Conservation (phyloP, 148 eudicot species). For the Talinum fruticosum region DNA sequence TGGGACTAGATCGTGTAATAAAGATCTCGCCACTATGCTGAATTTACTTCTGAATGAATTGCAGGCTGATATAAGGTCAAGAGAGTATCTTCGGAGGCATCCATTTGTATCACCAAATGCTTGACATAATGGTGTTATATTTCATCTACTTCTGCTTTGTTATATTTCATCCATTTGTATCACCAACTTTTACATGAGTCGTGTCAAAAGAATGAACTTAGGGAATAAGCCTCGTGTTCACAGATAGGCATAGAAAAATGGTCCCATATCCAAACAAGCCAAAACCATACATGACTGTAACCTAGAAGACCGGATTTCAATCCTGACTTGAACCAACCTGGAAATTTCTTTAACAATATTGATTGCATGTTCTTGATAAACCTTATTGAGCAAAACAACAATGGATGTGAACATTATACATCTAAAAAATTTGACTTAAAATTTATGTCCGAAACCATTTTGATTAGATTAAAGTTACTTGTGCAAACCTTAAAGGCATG, state of each 20-base stretch:
- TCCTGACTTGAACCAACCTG: neutral
- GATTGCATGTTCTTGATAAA: neutral
- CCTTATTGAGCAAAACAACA: neutral
- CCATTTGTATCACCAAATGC: constrained; percentile 14
- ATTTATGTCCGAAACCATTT: neutral
- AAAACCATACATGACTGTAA: neutral
- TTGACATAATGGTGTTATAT: neutral
- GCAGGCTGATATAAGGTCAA: constrained; percentile 75
- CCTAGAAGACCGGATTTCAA: neutral
- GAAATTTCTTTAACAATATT: neutral
- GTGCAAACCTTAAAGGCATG: neutral
- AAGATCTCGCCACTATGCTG: neutral
- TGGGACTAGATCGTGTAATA: neutral
- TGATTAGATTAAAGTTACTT: neutral
- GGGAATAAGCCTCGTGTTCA: neutral
- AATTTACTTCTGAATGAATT: constrained; percentile 14
- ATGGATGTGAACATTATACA: neutral
- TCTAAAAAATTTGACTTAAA: no score
- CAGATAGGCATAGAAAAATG: neutral
- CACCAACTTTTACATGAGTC: neutral
- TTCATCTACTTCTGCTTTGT: neutral
- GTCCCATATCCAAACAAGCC: neutral
- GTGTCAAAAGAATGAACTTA: neutral
- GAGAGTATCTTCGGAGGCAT: constrained; percentile 59
- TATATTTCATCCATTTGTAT: no score